These are phyloP conservation scores for Penicillium nucicola DNA, from an alignment of 495 filamentous ascomycete genomes.

Conservation along the genomic window DNA sequence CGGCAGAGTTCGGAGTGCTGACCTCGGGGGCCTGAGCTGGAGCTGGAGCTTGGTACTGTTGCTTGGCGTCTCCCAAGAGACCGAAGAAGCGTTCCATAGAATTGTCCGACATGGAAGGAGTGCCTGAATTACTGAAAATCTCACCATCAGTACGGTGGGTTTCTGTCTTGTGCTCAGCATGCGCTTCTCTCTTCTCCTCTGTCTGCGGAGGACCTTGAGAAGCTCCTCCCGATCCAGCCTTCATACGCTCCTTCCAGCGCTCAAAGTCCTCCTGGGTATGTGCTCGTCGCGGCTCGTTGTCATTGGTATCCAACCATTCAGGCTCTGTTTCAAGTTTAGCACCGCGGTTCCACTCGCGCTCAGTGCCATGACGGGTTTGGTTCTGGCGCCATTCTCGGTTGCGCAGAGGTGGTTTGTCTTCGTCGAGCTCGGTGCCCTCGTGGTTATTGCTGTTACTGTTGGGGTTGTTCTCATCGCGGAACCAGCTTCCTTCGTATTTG, in stretches of 20 bases:
- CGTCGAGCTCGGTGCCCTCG: conserved; percentile 54
- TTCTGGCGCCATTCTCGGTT: conserved; percentile 66
- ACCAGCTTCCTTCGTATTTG: conserved; percentile 56
- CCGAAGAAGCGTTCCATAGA: conserved; percentile 81
- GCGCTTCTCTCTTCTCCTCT: conserved; percentile 47
- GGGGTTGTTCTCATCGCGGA: conserved; percentile 42
- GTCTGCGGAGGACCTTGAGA: conserved; percentile 26
- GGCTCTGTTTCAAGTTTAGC: conserved; percentile 69
- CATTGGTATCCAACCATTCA: conserved; percentile 80
- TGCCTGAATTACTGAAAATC: conserved; percentile 32
- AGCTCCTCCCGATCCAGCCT: conserved; percentile 49
- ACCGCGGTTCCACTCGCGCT: conserved; percentile 58
- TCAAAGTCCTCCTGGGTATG: conserved; percentile 92
- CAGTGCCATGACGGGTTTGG: conserved; percentile 55
- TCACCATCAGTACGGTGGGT: conserved; percentile 34
- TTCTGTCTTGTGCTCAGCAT: conserved; percentile 36
- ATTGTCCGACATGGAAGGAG: conserved; percentile 53
- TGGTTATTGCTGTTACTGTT: conserved; percentile 28
- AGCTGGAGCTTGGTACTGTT: background rate
- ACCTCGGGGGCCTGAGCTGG: conserved; percentile 22
- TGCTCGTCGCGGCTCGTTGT: conserved; percentile 58
- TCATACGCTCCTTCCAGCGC: conserved; percentile 92
- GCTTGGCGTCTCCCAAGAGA: conserved; percentile 52
- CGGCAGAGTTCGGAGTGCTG: conserved; percentile 19
- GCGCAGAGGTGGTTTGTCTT: conserved; percentile 49